Conservation (phyloP, 1,284 basidiomycete genomes). For the Agaricales sp. region DNA sequence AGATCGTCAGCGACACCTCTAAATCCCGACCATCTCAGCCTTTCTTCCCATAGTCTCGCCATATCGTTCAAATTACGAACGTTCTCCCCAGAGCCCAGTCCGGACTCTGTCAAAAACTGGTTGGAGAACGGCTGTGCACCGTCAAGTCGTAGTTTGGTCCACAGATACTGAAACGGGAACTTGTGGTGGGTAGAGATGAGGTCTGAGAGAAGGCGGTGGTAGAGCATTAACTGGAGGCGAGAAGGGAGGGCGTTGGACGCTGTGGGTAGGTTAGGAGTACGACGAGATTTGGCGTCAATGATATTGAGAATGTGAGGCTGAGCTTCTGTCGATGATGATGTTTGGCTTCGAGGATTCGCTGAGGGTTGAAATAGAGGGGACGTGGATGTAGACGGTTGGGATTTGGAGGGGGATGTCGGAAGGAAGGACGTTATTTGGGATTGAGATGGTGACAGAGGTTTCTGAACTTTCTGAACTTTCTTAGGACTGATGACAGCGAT, state of each 20-base stretch:
- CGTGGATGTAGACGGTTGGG: conserved; percentile 11
- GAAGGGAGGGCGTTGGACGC: conserved; percentile 55
- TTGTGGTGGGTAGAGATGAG: conserved; percentile 31
- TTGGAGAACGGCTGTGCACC: conserved; percentile 38
- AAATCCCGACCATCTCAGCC: conserved; percentile 23
- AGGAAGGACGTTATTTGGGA: conserved; percentile 15
- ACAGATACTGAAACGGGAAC: conserved; percentile 47
- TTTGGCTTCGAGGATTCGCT: too few species aligned
- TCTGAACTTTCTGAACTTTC: background rate
- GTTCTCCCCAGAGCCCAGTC: conserved; percentile 23
- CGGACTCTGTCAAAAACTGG: conserved; percentile 42
- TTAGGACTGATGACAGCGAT: background rate
- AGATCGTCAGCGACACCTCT: conserved; percentile 28
- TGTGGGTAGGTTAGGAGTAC: conserved; percentile 39
- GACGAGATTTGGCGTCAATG: conserved; percentile 73
- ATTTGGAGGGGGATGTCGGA: too few species aligned
- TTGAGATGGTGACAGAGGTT: background rate
- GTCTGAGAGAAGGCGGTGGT: conserved; percentile 58
- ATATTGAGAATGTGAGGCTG: conserved; percentile 34
- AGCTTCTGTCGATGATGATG: conserved; percentile 8
- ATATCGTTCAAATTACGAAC: conserved; percentile 29
- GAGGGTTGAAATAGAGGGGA: background rate
- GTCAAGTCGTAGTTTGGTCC: conserved; percentile 40
- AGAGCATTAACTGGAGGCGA: conserved; percentile 78
- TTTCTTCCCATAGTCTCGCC: conserved; percentile 19